Percentiles rank a stretch among this genome's conserved stretches.
Conservation (phyloP, 495 filamentous ascomycete species). For the Penicillium pulvis region DNA sequence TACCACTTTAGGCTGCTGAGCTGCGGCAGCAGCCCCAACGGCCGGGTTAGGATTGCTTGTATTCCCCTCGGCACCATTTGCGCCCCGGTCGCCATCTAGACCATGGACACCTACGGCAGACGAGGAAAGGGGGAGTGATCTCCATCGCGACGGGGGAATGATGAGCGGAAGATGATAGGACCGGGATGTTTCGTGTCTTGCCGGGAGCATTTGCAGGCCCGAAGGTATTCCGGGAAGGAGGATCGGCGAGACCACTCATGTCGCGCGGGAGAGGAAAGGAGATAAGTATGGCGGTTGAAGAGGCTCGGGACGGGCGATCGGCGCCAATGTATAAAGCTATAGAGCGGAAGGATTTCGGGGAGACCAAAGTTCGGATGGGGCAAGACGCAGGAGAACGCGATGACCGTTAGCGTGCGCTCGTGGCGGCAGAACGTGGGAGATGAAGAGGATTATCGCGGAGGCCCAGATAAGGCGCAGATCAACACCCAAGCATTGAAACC, state of each 20-base stretch:
- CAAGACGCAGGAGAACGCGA: conserved; percentile 19
- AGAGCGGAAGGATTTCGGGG: conserved; percentile 2
- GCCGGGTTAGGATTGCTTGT: conserved; percentile 48
- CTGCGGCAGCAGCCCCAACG: conserved; percentile 73
- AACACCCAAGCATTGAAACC: conserved; percentile 37
- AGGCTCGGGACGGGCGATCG: not conserved
- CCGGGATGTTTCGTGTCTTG: conserved; percentile 47
- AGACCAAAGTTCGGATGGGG: conserved; percentile 7
- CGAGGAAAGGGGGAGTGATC: conserved; percentile 47
- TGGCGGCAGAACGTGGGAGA: conserved; percentile 38
- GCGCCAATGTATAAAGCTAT: conserved; percentile 1
- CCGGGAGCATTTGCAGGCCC: conserved; percentile 40
- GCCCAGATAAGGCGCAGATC: conserved; percentile 36
- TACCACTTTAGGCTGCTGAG: conserved; percentile 95
- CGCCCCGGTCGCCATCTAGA: conserved; percentile 49
- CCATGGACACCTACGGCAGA: conserved; percentile 43
- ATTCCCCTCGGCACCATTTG: conserved; percentile 47
- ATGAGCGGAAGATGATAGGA: conserved; percentile 45
- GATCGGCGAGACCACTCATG: conserved; percentile 51
- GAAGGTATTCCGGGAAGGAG: conserved; percentile 39
- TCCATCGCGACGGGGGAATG: conserved; percentile 52
- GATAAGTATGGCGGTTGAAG: not conserved
- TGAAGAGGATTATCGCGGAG: conserved; percentile 22
- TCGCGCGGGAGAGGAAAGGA: conserved; percentile 27
- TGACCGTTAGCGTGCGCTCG: conserved; percentile 25